Evolutionary conservation across 2,329 filamentous ascomycete species (phyloP), one percentile per base, ranked within the genome.

Genomic region (Ilyonectria mors-panacis): DNA sequence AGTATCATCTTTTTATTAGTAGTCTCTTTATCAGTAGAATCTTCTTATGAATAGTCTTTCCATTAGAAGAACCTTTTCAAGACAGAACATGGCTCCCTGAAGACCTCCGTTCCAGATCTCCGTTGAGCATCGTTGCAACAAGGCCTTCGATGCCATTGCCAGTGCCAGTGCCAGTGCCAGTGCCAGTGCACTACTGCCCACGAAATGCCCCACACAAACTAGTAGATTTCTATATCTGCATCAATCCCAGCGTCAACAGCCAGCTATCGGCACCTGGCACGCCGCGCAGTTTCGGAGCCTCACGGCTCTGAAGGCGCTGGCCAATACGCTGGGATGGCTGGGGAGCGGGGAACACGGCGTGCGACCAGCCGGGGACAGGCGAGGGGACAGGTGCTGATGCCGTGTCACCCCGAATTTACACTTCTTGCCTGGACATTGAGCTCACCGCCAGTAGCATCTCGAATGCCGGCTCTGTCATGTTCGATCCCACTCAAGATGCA

Each of bases 281-380:
- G 44, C 45, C 45, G 23, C 45, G 12, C 45, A 48, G 23, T 28
- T 48, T 48, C 23, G 45, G 45, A 48, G 45, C 45, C 45, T 48
- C 45, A 21, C 21, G 12, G 45, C 45, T 48, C 45, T 48, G 13
- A 28, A 48, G 45, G 23, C 17, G 45, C 45, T 48, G 21, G 45
- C 45, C 4, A 21, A 48, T 48, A n/a, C 23, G 13, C 45, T 48
- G 23, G 45, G 45, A 48, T 7, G 23, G 21, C 45, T 7, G 23
- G 45, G 45, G 45, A 48, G 45, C 45, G 15, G 45, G 23, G 23
- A 48, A 48, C 45, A 28, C 45, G 45, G 45, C 23, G 45, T 48
- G 45, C 23, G 45, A 48, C 45, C 45, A 17, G 45, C 45, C 19
- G 44, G 45, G 45, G 37, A 42, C 37, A 17, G 15, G 15, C 37